Percentiles rank a stretch among this genome's conserved stretches.
phyloP scores from a whole-genome alignment of 2,329 filamentous ascomycete species.

The Penicillium fuscoglaucum region DNA sequence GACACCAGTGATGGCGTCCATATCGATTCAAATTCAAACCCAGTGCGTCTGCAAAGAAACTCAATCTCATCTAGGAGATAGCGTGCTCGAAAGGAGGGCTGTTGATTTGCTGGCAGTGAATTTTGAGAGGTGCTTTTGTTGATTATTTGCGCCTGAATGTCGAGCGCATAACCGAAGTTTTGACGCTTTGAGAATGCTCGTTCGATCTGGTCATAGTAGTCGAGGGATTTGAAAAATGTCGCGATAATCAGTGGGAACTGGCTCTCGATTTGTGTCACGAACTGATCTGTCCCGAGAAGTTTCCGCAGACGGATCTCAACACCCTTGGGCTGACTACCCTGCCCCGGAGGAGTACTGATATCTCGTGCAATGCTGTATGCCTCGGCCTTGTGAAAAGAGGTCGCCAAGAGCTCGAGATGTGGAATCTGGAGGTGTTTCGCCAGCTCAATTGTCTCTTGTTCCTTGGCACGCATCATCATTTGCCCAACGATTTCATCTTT shows the following conservation, averaged over 20 bases:
- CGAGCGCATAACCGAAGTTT: constrained; percentile 60
- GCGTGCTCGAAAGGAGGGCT: constrained; percentile 80
- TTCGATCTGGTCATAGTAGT: constrained; percentile 74
- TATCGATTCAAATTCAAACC: constrained; percentile 62
- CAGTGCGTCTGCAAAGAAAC: constrained; percentile 72
- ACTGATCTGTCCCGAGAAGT: constrained; percentile 66
- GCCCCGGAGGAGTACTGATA: constrained; percentile 52
- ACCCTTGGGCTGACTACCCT: constrained; percentile 52
- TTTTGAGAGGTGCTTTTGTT: constrained; percentile 64
- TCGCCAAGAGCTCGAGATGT: constrained; percentile 59
- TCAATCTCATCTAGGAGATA: constrained; percentile 74
- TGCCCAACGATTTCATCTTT: constrained; percentile 78
- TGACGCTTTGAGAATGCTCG: constrained; percentile 63
- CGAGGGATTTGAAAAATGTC: constrained; percentile 72
- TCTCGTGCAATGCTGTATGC: constrained; percentile 84
- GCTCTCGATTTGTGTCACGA: constrained; percentile 62
- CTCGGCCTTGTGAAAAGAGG: constrained; percentile 73
- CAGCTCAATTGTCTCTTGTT: constrained; percentile 62
- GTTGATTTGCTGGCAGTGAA: constrained; percentile 72
- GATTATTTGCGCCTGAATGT: constrained; percentile 69
- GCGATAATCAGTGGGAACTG: constrained; percentile 77
- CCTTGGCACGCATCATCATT: constrained; percentile 76
- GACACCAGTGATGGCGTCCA: constrained; percentile 77
- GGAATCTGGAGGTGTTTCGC: constrained; percentile 57
- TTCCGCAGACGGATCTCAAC: constrained; percentile 67